Percentiles rank a stretch among this genome's conserved stretches.
Evolutionary conservation across 1,284 basidiomycete genomes (phyloP).

Genomic region (Ceratobasidium sp.): DNA sequence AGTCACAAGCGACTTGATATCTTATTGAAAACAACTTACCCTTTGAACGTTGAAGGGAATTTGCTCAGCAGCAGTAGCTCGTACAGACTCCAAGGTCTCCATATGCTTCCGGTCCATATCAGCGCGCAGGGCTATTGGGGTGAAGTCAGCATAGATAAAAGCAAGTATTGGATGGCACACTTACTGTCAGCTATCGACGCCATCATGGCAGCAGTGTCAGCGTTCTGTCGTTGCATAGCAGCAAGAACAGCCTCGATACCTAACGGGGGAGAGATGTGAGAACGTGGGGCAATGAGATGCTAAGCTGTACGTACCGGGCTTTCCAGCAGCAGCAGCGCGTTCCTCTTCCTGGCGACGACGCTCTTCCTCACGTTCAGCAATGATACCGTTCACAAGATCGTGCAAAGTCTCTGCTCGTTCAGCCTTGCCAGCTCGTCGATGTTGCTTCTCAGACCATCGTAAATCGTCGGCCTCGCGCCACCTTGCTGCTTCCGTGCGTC

Average conservation of each 20-base stretch:
- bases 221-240: constrained; percentile 46
- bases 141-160: neutral
- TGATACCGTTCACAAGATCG: constrained; percentile 46
- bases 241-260: constrained; percentile 47
- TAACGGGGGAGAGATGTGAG: constrained; percentile 25
- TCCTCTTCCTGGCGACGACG: constrained; percentile 46
- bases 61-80: constrained; percentile 47
- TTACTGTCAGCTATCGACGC: constrained; percentile 45
- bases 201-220: constrained; percentile 45
- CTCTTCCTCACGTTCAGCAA: constrained; percentile 47
- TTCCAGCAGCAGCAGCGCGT: constrained; percentile 44
- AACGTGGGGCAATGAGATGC: neutral
- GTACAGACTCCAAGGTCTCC: constrained; percentile 46
- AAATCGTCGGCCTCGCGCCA: constrained; percentile 47
- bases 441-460: constrained; percentile 44
- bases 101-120: constrained; percentile 44
- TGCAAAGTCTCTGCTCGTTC: constrained; percentile 46
- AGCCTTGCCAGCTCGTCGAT: constrained; percentile 45
- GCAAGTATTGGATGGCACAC: neutral
- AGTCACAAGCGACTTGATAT: constrained; percentile 9
- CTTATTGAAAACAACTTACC: constrained; percentile 35
- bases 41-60: constrained; percentile 48
- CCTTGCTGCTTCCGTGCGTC: constrained; percentile 43
- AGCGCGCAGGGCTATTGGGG: constrained; percentile 43
- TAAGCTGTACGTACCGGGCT: constrained; percentile 43